Evolutionary conservation across 305 asterid species (phyloP).

Genomic region (Andrographis paniculata): DNA sequence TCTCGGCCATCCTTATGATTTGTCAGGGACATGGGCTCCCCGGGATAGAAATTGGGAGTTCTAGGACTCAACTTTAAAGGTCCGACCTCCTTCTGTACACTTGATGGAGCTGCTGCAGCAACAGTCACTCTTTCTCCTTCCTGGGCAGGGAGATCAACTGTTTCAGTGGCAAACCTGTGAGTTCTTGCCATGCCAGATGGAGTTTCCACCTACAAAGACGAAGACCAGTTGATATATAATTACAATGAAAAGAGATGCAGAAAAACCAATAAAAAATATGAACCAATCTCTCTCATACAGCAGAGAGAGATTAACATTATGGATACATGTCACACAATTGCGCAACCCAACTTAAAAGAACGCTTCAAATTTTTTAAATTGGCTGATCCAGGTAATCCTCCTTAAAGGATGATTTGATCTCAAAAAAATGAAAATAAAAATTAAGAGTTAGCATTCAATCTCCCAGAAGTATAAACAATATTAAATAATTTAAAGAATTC

Average conservation of each 20-base stretch:
- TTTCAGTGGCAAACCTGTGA: conserved; percentile 90
- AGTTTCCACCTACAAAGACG: conserved; percentile 64
- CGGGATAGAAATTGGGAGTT: conserved; percentile 74
- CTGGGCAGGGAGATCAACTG: conserved; percentile 91
- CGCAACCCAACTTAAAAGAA: no score
- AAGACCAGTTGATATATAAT: conserved; percentile 15
- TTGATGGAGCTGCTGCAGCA: conserved; percentile 76
- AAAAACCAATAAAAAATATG: no score
- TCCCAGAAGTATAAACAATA: no score
- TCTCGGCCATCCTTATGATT: conserved; percentile 86
- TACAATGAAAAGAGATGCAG: no score
- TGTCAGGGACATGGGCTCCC: conserved; percentile 88
- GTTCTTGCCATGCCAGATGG: conserved; percentile 90
- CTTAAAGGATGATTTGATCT: no score
- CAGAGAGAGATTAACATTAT: no score
- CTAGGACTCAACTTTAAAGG: conserved; percentile 74
- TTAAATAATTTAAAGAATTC: conserved; percentile 6
- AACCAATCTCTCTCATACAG: no score
- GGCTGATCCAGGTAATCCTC: no score
- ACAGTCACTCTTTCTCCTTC: conserved; percentile 95
- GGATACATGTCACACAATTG: no score
- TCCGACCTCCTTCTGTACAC: conserved; percentile 62
- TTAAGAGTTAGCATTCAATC: no score
- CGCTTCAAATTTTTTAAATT: no score
- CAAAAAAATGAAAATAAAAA: no score